These are phyloP conservation scores for Echinosophora koreensis DNA, from an alignment of 306 rosid genomes.

Conservation along the genomic window DNA sequence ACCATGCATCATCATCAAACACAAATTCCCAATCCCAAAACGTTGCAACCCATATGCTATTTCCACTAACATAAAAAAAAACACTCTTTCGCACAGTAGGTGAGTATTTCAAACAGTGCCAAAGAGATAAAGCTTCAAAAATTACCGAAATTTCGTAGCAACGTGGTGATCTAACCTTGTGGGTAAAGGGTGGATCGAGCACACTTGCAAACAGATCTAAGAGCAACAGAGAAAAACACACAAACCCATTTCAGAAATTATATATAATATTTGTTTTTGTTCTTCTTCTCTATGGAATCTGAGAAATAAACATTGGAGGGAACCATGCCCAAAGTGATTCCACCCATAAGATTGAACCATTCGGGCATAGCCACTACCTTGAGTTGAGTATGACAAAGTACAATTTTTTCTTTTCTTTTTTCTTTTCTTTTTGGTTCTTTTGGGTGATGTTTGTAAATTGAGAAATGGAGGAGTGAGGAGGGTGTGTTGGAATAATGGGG, in stretches of 20 bases:
- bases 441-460: background rate
- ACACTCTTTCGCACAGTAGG: slow-evolving; percentile 5
- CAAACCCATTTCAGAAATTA: slow-evolving; percentile 45
- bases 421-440: no score
- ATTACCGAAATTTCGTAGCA: slow-evolving; percentile 2
- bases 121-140: slow-evolving; percentile 22
- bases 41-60: slow-evolving; percentile 39
- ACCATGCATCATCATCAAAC: slow-evolving; percentile 48
- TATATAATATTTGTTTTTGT: background rate
- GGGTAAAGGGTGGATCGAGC: slow-evolving; percentile 44
- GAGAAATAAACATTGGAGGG: slow-evolving; percentile 22
- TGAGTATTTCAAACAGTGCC: slow-evolving; percentile 22
- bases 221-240: slow-evolving; percentile 40
- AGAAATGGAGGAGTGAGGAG: slow-evolving; percentile 34
- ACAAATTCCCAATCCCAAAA: slow-evolving; percentile 36
- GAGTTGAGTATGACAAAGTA: background rate
- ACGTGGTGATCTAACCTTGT: slow-evolving; percentile 54
- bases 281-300: slow-evolving; percentile 37
- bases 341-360: slow-evolving; percentile 24
- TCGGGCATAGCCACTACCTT: slow-evolving; percentile 12
- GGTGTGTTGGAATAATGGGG: slow-evolving; percentile 41
- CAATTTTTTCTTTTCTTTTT: background rate
- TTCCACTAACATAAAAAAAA: slow-evolving; percentile 1
- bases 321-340: slow-evolving; percentile 19
- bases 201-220: slow-evolving; percentile 46